Conservation (phyloP, 768 basidiomycete species). For the Pholiota microspora region DNA sequence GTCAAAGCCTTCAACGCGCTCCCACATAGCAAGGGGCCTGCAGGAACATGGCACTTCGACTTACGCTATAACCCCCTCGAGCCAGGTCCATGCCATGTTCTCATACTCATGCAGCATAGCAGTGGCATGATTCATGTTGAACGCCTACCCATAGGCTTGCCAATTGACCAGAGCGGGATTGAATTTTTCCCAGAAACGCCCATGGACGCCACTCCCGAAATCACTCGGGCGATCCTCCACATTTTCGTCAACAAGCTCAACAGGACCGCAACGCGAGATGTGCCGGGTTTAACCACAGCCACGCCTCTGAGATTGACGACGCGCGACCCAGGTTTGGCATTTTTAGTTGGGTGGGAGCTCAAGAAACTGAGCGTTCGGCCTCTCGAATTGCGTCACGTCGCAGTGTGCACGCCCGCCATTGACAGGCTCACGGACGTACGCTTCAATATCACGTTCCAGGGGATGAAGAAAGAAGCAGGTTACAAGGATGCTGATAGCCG, state of each 20-base stretch:
- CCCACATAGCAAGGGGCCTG: constrained; percentile 16
- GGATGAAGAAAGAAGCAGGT: constrained; percentile 5
- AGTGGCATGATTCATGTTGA: constrained; percentile 23
- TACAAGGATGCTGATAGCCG: not conserved
- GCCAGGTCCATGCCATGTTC: constrained; percentile 26
- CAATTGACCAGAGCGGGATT: constrained; percentile 13
- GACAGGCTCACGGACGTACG: not conserved
- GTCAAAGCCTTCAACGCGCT: constrained; percentile 24
- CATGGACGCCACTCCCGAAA: constrained; percentile 26
- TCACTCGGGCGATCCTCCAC: constrained; percentile 26
- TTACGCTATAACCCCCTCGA: constrained; percentile 29
- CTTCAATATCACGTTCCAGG: constrained; percentile 1
- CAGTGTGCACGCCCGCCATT: constrained; percentile 4
- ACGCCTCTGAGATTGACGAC: constrained; percentile 27
- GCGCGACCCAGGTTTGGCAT: constrained; percentile 21
- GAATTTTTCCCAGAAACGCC: constrained; percentile 29
- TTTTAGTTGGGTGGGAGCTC: constrained; percentile 23
- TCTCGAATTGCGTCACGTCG: constrained; percentile 22
- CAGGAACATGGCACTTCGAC: constrained; percentile 34
- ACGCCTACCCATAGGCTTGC: constrained; percentile 20
- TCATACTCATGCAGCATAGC: constrained; percentile 28
- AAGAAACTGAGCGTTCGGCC: constrained; percentile 23
- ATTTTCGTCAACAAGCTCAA: constrained; percentile 23
- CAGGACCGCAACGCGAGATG: constrained; percentile 10
- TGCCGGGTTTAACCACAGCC: constrained; percentile 3